Conservation (phyloP, 139 green algal species). For the Picochlorum sp. region DNA sequence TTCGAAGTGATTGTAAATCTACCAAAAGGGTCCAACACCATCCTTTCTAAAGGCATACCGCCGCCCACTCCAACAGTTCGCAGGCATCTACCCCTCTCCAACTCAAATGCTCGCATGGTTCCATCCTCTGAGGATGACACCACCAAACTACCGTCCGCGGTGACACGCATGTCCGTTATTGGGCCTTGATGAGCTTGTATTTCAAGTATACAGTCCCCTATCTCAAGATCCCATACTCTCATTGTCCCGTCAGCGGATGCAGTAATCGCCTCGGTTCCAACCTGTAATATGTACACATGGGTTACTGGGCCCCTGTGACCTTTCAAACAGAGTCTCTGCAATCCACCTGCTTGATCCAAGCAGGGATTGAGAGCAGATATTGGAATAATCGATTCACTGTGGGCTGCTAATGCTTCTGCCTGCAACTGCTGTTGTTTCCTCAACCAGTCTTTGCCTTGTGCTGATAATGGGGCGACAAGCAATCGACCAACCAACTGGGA, state of each 20-base stretch:
- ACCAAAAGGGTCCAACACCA: conserved; percentile 44
- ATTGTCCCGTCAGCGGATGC: conserved; percentile 49
- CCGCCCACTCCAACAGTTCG: conserved; percentile 30
- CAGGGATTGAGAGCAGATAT: conserved; percentile 34
- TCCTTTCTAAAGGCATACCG: conserved; percentile 30
- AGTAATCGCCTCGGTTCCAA: conserved; percentile 65
- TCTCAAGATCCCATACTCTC: conserved; percentile 73
- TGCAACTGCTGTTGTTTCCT: conserved; percentile 5
- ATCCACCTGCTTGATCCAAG: conserved; percentile 68
- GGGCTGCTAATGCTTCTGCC: too few relatives aligned
- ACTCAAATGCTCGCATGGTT: conserved; percentile 37
- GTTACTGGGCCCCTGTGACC: conserved; percentile 48
- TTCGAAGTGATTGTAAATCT: conserved; percentile 53
- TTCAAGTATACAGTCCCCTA: conserved; percentile 72
- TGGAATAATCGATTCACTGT: background rate
- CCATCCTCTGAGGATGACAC: conserved; percentile 37
- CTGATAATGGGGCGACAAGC: conserved; percentile 36
- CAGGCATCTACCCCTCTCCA: conserved; percentile 39
- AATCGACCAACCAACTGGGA: conserved; percentile 67
- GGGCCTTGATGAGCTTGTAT: conserved; percentile 29
- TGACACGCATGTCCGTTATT: conserved; percentile 31
- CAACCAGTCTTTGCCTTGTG: conserved; percentile 10
- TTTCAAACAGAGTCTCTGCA: conserved; percentile 66
- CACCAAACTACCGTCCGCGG: conserved; percentile 33
- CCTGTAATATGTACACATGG: conserved; percentile 56